A percentile compares a stretch with the other conserved stretches of the same genome.
Evolutionary conservation across 495 filamentous ascomycete genomes (phyloP).

Genomic region (Penicillium lividum): DNA sequence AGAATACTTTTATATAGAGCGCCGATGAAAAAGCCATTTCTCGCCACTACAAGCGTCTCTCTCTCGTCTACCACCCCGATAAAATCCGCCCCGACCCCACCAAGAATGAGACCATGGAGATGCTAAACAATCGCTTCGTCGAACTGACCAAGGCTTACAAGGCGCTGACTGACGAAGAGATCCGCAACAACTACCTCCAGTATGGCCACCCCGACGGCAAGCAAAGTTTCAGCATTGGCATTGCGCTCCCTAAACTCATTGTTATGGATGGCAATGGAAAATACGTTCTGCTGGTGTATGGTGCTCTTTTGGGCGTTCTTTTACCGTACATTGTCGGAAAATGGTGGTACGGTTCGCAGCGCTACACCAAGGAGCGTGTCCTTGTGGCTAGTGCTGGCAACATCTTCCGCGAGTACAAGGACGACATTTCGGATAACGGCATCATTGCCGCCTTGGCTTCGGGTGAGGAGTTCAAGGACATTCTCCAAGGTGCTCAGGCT

Average conservation of each 20-base stretch:
- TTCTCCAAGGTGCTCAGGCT: slow-evolving; percentile 69
- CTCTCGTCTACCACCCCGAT: slow-evolving; percentile 87
- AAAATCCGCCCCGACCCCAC: slow-evolving; percentile 78
- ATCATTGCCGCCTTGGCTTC: slow-evolving; percentile 77
- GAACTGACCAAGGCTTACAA: slow-evolving; percentile 97
- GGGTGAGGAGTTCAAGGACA: slow-evolving; percentile 76
- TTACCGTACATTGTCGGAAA: slow-evolving; percentile 91
- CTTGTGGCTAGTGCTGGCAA: slow-evolving; percentile 89
- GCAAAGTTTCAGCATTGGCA: slow-evolving; percentile 96
- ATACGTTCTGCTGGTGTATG: slow-evolving; percentile 91
- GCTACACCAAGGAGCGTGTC: slow-evolving; percentile 87
- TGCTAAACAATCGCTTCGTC: slow-evolving; percentile 83
- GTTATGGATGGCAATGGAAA: slow-evolving; percentile 92
- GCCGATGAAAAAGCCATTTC: slow-evolving; percentile 89
- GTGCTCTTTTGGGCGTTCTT: slow-evolving; percentile 78
- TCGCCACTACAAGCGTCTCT: slow-evolving; percentile 80
- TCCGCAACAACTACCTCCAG: slow-evolving; percentile 93
- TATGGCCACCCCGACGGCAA: slow-evolving; percentile 97
- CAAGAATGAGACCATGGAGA: slow-evolving; percentile 87
- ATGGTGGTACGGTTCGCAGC: slow-evolving; percentile 98
- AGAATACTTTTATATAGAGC: slow-evolving; percentile 49
- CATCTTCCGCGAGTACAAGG: slow-evolving; percentile 88
- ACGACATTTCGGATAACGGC: slow-evolving; percentile 75
- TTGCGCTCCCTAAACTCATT: slow-evolving; percentile 91
- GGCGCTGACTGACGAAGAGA: slow-evolving; percentile 91